These are phyloP conservation scores for Picochlorum costavermella DNA, from an alignment of 139 green algal species.

Conservation along the genomic window DNA sequence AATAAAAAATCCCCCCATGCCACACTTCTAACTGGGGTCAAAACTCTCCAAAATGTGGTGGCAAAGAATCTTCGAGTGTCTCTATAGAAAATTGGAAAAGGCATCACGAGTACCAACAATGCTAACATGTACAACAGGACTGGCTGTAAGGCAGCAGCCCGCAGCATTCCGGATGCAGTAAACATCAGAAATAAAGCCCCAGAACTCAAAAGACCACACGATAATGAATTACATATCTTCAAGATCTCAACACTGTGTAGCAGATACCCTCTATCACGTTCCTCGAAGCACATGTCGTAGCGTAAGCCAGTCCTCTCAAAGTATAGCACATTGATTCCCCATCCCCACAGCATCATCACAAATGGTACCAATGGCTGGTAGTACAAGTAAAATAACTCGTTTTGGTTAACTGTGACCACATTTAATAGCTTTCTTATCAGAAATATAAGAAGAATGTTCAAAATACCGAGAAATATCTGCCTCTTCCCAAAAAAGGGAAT, in stretches of 20 bases:
- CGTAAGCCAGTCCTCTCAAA: conserved; percentile 41
- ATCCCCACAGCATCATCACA: conserved; percentile 70
- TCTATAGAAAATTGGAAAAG: conserved; percentile 17
- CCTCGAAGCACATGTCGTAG: conserved; percentile 63
- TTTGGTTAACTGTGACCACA: neutral
- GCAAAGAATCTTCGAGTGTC: conserved; percentile 51
- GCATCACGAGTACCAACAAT: conserved; percentile 35
- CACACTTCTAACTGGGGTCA: conserved; percentile 61
- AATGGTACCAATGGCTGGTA: conserved; percentile 63
- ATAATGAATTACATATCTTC: conserved; percentile 11
- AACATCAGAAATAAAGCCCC: conserved; percentile 1
- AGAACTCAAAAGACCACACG: neutral
- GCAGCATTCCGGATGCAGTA: neutral
- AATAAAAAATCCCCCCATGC: conserved; percentile 91
- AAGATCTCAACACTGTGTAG: conserved; percentile 30
- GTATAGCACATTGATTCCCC: conserved; percentile 45
- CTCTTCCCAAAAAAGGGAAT: too few species aligned
- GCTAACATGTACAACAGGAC: conserved; percentile 41
- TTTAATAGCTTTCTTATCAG: too few species aligned
- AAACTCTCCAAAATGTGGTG: conserved; percentile 44
- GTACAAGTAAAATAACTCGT: conserved; percentile 45
- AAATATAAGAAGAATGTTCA: too few species aligned
- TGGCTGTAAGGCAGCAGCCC: conserved; percentile 23
- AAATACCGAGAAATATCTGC: too few species aligned
- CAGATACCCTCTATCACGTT: conserved; percentile 46